phyloP scores from a whole-genome alignment of 495 filamentous ascomycete species.

The Zalerion maritima region DNA sequence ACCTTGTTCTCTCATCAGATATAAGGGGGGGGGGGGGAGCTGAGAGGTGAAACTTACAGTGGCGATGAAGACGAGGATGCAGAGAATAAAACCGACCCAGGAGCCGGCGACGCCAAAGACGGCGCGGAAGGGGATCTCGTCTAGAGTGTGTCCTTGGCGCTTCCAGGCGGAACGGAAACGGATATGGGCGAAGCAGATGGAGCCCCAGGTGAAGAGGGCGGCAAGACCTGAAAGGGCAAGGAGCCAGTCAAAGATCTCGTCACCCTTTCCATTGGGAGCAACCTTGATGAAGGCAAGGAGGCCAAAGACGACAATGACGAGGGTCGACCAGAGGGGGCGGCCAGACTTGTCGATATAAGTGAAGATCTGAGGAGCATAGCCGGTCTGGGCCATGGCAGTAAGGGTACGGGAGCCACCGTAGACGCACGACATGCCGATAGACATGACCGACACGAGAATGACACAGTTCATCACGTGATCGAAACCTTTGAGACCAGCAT shows the following conservation, averaged over 20 bases:
- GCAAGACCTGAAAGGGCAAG: constrained; percentile 38
- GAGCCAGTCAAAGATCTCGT: constrained; percentile 45
- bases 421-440: constrained; percentile 50
- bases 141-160: constrained; percentile 43
- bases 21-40: background rate
- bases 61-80: constrained; percentile 47
- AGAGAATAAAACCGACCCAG: constrained; percentile 46
- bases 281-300: constrained; percentile 41
- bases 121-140: constrained; percentile 59
- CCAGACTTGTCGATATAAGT: constrained; percentile 43
- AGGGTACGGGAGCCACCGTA: constrained; percentile 57
- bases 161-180: constrained; percentile 51
- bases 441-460: constrained; percentile 55
- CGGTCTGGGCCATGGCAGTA: constrained; percentile 45
- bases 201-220: constrained; percentile 42
- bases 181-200: constrained; percentile 40
- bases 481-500: constrained; percentile 49
- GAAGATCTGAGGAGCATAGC: constrained; percentile 42
- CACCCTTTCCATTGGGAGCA: constrained; percentile 24
- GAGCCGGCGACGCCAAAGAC: constrained; percentile 52
- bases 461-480: constrained; percentile 63
- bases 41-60: constrained; percentile 24
- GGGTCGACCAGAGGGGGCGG: constrained; percentile 38
- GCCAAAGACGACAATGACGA: constrained; percentile 31
- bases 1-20: too few species aligned